A percentile compares a stretch with the other conserved stretches of the same genome.
Conservation (phyloP, 345 rosid genomes). For the Sisymbrium irio region DNA sequence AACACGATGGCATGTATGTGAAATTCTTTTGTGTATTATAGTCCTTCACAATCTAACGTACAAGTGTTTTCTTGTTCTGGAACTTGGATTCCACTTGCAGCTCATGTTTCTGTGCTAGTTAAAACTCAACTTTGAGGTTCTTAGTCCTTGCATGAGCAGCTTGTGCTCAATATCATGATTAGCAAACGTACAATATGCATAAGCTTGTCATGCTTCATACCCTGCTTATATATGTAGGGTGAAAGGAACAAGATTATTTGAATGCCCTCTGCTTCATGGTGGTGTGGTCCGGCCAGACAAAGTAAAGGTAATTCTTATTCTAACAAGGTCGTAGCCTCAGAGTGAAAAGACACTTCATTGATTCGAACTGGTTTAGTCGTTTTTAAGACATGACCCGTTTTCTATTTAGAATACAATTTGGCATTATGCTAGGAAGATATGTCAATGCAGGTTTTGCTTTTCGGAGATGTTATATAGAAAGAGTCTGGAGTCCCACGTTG, state of each 20-base stretch:
- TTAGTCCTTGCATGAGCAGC: background rate
- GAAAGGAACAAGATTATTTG: conserved; percentile 70
- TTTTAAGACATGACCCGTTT: background rate
- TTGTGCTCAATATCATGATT: conserved; percentile 6
- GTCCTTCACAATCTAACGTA: background rate
- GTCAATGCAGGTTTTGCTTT: background rate
- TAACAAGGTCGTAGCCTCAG: background rate
- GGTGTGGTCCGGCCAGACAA: conserved; percentile 86
- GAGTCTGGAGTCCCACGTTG: conserved; percentile 2
- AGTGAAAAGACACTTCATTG: background rate
- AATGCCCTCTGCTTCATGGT: conserved; percentile 78
- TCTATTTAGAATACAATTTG: background rate
- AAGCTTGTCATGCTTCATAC: conserved; percentile 4
- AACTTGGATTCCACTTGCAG: background rate
- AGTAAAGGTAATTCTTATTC: conserved; percentile 56
- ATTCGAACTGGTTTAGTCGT: background rate
- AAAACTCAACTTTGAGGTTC: background rate
- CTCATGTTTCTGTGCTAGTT: conserved; percentile 1
- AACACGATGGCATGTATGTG: conserved; percentile 91
- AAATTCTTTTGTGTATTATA: background rate
- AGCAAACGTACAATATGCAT: background rate
- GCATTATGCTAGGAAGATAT: conserved; percentile 2
- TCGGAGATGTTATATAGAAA: background rate
- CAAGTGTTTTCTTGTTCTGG: background rate
- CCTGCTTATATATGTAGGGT: conserved; percentile 48